Evolutionary conservation across 2,329 filamentous ascomycete genomes (phyloP), one percentile per base, ranked within the genome.

Genomic region (Paecilomyces sp.): DNA sequence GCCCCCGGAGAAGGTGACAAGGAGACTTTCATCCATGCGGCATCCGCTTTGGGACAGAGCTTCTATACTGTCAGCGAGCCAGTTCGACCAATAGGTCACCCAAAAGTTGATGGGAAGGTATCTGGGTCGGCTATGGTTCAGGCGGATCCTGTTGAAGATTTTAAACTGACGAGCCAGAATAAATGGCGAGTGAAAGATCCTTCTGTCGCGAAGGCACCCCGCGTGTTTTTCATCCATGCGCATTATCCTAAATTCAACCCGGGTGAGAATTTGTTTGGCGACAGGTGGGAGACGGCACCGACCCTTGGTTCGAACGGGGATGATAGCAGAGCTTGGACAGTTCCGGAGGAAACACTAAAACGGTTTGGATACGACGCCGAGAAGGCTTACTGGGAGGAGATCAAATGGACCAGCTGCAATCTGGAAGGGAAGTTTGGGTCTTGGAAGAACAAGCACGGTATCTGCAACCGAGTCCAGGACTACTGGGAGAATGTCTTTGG

Each of bases 191-290:
- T 71, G 2, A 69, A 72, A 54, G 72, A 76, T 57, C 63, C 67
- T 3, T 61, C 66, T 1, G 66, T 69, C 33, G 72, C 68, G 18
- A 61, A 68, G 22, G 57, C 74, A 6, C 74, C 74, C 1, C 71
- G 65, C 2, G 64, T 72, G 12, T 74, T 76, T 58, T 77, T 77
- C 51, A 68, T 78, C 34, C 75, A 78, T 58, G 74, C 74, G 25
- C 76, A 77, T 58, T 71, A 75, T 53, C 76, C 76, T 28, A 77
- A 77, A 58, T 74, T 78, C 56, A 75, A 77, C 52, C 75, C 76
- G 0, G 67, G 68, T 3, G 73, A 73, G 53, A 69, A 72, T 11
- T 66, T 77, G 2, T 77, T 76, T 56, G 76, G 74, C 7, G 62
- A 67, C 50, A 66, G 68, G 3, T 76, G 70, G 65, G 76, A 76